These are phyloP conservation scores for Hypholoma fasciculare DNA, from an alignment of 768 basidiomycete species.

Conservation along the genomic window DNA sequence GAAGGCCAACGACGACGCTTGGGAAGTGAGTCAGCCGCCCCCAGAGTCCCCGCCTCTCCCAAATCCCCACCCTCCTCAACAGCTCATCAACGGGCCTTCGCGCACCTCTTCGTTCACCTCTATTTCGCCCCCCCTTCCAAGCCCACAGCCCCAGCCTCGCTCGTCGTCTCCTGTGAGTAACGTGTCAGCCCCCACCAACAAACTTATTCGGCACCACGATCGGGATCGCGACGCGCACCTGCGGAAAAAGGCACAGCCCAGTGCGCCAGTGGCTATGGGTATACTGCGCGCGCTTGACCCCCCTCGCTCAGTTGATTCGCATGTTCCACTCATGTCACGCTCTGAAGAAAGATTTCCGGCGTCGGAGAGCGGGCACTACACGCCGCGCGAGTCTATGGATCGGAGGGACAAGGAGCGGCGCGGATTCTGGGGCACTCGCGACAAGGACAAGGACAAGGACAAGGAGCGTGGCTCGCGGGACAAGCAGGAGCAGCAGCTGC, in stretches of 20 bases:
- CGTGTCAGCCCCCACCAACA: constrained; percentile 15
- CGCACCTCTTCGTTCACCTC: constrained; percentile 54
- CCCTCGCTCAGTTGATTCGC: constrained; percentile 17
- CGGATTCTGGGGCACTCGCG: constrained; percentile 48
- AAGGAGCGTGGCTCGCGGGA: constrained; percentile 36
- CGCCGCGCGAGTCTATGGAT: constrained; percentile 16
- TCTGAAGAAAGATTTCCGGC: constrained; percentile 33
- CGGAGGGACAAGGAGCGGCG: constrained; percentile 49
- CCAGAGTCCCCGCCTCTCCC: constrained; percentile 25
- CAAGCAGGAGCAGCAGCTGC: constrained; percentile 24
- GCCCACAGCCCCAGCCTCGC: constrained; percentile 33
- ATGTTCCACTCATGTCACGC: constrained; percentile 25
- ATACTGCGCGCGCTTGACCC: constrained; percentile 69
- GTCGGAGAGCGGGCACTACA: constrained; percentile 30
- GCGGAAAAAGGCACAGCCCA: constrained; percentile 16
- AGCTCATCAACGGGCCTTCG: constrained; percentile 35
- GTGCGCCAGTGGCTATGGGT: constrained; percentile 45
- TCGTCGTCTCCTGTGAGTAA: constrained; percentile 48
- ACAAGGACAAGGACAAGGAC: constrained; percentile 37
- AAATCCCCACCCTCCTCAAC: constrained; percentile 24
- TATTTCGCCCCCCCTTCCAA: constrained; percentile 41
- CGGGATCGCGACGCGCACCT: constrained; percentile 15
- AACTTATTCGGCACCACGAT: constrained; percentile 20
- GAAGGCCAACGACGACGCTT: constrained; percentile 40
- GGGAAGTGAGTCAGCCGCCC: constrained; percentile 40